Evolutionary conservation across 1,284 basidiomycete species (phyloP), one percentile per base, ranked within the genome.

Genomic region (Neonothopanus nambi): DNA sequence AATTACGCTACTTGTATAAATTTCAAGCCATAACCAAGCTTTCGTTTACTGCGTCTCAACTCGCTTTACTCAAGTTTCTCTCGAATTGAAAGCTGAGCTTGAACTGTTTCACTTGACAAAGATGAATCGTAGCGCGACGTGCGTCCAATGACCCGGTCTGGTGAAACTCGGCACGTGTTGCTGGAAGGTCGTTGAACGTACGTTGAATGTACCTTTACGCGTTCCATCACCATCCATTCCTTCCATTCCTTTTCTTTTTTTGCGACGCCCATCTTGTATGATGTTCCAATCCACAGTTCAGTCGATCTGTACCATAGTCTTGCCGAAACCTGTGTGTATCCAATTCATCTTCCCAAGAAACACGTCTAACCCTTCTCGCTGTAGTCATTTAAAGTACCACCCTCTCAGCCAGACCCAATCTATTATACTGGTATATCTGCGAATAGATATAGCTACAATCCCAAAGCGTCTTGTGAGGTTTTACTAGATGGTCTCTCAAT

Each of bases 261-360:
- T 23, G 24, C 36, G 42, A 43, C 51, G 24, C 45, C 51, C 36
- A 33, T 13, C 21, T 24, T n/a, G 9, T 33, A 37, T 26, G 38
- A 54, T 54, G 52, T 54, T 54, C 7, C 38, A 54, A 9, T 48
- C 52, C 37, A 41, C 46, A 18, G 18, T 54, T 11, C 52, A 54
- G 18, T 35, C 46, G 9, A 33, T 54, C 3, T 54, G 24, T 9
- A 48, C 52, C 5, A 48, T 54, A 20, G n/a, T 54, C 3, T n/a
- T 48, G 17, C 52, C 52, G 37, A 54, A 12, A 44, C 52, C 52
- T 35, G 52, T 54, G 13, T 18, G 51, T 33, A 12, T 40, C 13
- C 11, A 3, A 20, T 30, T 30, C 5, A 15, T 21, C 7, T 3
- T 28, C 5, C 37, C n/a, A 12, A 23, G 3, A 9, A 18, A 38